A percentile compares a stretch with the other conserved stretches of the same genome.
Conservation (phyloP, 2,329 filamentous ascomycete genomes). For the Coniochaeta sp. region DNA sequence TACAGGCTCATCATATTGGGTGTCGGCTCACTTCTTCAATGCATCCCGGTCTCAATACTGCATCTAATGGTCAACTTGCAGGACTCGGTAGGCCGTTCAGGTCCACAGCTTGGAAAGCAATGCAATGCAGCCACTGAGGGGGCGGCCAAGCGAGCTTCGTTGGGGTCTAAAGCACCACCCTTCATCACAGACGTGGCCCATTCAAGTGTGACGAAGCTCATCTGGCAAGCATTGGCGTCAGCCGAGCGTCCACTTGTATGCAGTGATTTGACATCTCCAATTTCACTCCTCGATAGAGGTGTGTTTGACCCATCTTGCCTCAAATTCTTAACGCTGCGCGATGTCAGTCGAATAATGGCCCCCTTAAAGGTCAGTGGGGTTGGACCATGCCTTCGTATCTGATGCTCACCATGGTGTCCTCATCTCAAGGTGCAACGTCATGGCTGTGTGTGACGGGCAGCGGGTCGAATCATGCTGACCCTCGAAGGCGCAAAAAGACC, state of each 20-base stretch:
- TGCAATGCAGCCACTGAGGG: background rate
- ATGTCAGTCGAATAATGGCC: background rate
- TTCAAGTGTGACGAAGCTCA: background rate
- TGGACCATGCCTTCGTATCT: background rate
- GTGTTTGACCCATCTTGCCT: background rate
- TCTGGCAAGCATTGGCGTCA: background rate
- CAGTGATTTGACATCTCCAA: background rate
- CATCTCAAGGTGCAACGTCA: background rate
- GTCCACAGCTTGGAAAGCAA: background rate
- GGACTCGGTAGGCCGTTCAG: background rate
- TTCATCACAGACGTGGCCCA: background rate
- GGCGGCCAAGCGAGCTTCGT: background rate
- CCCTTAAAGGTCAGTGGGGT: background rate
- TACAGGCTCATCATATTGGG: too few species aligned
- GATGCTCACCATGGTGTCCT: background rate
- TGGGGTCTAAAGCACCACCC: background rate
- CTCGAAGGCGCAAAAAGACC: background rate
- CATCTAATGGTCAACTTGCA: background rate
- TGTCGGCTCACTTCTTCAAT: background rate
- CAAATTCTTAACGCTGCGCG: background rate
- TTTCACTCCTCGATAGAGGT: background rate
- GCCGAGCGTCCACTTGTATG: background rate
- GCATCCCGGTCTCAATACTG: background rate
- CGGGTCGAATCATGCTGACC: background rate
- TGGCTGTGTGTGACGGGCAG: background rate